Percentiles rank a stretch among this genome's conserved stretches.
These are phyloP conservation scores for Cutaneotrichosporon sp. DNA, from an alignment of 1,284 basidiomycete genomes.

Conservation along the genomic window DNA sequence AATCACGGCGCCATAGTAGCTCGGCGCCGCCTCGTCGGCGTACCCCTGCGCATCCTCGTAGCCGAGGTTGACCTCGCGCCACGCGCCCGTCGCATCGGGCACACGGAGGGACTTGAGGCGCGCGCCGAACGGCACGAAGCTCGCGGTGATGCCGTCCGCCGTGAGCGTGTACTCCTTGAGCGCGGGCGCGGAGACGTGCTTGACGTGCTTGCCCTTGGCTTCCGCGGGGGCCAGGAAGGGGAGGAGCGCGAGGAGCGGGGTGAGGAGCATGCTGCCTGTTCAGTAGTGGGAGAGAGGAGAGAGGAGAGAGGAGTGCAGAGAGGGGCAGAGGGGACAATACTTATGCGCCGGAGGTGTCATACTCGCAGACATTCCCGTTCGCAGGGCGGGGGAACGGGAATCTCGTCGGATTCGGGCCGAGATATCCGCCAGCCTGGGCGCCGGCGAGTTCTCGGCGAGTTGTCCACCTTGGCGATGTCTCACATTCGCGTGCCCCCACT, in stretches of 20 bases:
- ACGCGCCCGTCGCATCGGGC: conserved; percentile 26
- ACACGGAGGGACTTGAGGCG: conserved; percentile 38
- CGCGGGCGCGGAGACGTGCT: conserved; percentile 4
- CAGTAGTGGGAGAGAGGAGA: not conserved
- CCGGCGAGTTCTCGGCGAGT: not conserved
- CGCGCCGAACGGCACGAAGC: conserved; percentile 39
- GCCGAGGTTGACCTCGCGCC: conserved; percentile 38
- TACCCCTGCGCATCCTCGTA: conserved; percentile 29
- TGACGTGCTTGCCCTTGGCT: not conserved
- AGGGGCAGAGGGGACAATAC: too few relatives aligned
- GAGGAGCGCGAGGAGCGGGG: not conserved
- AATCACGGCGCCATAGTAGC: conserved; percentile 39
- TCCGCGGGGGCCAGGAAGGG: too few relatives aligned
- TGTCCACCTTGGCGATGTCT: not conserved
- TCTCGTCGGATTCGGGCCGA: conserved; percentile 2
- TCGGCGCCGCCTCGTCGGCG: conserved; percentile 25
- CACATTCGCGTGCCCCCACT: too few relatives aligned
- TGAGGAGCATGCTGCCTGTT: not conserved
- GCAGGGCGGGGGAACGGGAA: not conserved
- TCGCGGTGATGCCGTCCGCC: conserved; percentile 39
- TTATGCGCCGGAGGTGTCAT: not conserved
- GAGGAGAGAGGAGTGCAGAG: not conserved
- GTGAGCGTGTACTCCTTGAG: conserved; percentile 30
- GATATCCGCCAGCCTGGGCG: not conserved
- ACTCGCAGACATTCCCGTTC: not conserved